phyloP scores from a whole-genome alignment of 2,329 filamentous ascomycete species.

The Cladosporium sphaerospermum region DNA sequence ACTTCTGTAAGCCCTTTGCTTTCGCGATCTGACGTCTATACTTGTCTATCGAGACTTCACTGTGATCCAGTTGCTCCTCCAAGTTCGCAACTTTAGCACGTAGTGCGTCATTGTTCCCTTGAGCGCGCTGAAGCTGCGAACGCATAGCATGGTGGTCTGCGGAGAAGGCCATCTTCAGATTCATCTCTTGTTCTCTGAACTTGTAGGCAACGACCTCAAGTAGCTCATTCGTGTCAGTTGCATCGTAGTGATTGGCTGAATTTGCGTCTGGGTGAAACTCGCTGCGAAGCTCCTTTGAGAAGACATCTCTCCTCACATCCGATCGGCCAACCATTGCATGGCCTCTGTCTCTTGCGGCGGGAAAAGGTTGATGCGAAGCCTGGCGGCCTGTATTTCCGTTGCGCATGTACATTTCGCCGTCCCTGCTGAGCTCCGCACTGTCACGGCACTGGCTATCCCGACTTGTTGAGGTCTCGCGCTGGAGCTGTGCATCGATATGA shows the following conservation, averaged over 20 bases:
- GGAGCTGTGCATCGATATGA: too few relatives aligned
- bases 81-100: not conserved
- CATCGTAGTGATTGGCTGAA: not conserved
- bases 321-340: not conserved
- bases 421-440: too few relatives aligned
- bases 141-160: not conserved
- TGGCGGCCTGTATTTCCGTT: too few relatives aligned
- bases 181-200: constrained; percentile 6
- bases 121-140: not conserved
- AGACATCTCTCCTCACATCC: not conserved
- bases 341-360: not conserved
- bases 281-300: not conserved
- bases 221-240: constrained; percentile 2
- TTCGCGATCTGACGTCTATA: constrained; percentile 6
- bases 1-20: constrained; percentile 5
- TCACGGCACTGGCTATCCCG: too few relatives aligned
- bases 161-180: not conserved
- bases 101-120: not conserved
- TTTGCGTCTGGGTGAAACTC: not conserved
- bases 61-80: not conserved
- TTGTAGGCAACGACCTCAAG: constrained; percentile 10
- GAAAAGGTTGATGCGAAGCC: not conserved
- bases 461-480: too few relatives aligned
- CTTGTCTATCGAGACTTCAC: constrained; percentile 1
- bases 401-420: too few relatives aligned